Conservation (phyloP, 106 monocot species). For the Apostasia ramifera region DNA sequence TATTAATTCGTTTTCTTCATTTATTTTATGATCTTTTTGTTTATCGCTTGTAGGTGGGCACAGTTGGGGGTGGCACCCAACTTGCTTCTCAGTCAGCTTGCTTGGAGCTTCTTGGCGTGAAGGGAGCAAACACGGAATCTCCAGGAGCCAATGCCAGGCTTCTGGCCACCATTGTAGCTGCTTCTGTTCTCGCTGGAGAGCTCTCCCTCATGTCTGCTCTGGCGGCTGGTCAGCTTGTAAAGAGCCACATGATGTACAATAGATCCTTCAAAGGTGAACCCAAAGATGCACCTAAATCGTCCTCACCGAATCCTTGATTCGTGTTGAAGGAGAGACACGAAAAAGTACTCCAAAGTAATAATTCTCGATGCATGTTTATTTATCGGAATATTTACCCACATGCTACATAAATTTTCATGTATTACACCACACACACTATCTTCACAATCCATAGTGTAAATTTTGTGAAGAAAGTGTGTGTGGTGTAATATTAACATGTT, state of each 20-base stretch:
- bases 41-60: conserved; percentile 45
- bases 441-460: no score
- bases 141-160: conserved; percentile 64
- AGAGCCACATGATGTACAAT: conserved; percentile 84
- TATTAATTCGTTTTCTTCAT: no score
- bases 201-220: conserved; percentile 86
- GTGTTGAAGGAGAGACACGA: background rate
- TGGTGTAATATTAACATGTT: no score
- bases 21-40: background rate
- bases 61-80: conserved; percentile 78
- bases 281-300: conserved; percentile 10
- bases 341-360: no score
- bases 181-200: conserved; percentile 73
- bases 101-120: conserved; percentile 68
- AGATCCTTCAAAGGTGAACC: conserved; percentile 63
- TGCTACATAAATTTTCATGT: no score
- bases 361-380: no score
- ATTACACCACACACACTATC: no score
- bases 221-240: conserved; percentile 75
- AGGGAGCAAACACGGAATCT: conserved; percentile 44
- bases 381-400: no score
- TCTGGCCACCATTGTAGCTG: conserved; percentile 66
- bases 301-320: background rate
- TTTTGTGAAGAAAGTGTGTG: no score
- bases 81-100: conserved; percentile 67